A percentile compares a stretch with the other conserved stretches of the same genome.
Conservation (phyloP, 257 asterid genomes). For the Capsicum rhomboideum region DNA sequence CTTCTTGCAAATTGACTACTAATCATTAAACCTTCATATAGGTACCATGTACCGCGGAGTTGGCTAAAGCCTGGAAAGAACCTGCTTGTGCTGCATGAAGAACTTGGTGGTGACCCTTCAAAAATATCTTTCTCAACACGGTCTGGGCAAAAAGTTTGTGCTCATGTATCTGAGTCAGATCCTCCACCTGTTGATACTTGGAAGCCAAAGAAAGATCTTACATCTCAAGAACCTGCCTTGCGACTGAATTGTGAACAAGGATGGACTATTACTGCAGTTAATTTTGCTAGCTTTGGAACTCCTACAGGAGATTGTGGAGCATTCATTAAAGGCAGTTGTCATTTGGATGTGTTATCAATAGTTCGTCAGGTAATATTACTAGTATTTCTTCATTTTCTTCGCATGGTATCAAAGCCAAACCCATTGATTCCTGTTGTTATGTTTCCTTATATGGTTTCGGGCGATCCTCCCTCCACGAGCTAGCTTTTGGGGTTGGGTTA, state of each 20-base stretch:
- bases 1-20: not conserved
- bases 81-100: conserved; percentile 66
- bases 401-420: not conserved
- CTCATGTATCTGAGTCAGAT: conserved; percentile 39
- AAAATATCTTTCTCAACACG: conserved; percentile 33
- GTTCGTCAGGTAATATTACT: conserved; percentile 31
- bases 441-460: too few relatives aligned
- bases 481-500: not conserved
- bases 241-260: conserved; percentile 52
- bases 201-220: conserved; percentile 31
- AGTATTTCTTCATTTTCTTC: not conserved
- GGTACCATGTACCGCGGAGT: conserved; percentile 67
- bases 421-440: not conserved
- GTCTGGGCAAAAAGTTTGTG: conserved; percentile 42
- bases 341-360: conserved; percentile 27
- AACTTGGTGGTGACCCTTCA: conserved; percentile 62
- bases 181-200: conserved; percentile 62
- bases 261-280: conserved; percentile 40
- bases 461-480: not conserved
- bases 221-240: conserved; percentile 31
- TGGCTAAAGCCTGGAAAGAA: conserved; percentile 60
- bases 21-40: not conserved
- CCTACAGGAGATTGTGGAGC: conserved; percentile 56
- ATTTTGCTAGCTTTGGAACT: conserved; percentile 54
- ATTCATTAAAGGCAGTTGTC: conserved; percentile 34